These are phyloP conservation scores for Grifola frondosa DNA, from an alignment of 1,284 basidiomycete genomes.

Conservation along the genomic window DNA sequence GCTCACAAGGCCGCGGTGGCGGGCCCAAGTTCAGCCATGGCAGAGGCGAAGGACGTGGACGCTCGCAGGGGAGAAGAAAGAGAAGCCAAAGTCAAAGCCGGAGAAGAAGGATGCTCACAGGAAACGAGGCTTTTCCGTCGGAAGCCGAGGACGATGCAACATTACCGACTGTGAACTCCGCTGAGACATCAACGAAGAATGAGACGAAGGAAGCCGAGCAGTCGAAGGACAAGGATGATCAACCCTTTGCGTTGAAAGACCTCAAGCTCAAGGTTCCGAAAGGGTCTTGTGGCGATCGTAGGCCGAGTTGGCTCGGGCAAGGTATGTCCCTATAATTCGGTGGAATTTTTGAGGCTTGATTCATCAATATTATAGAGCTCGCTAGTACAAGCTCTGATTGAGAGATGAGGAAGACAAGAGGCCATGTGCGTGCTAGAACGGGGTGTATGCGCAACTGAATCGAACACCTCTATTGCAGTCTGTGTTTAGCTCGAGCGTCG, in stretches of 20 bases:
- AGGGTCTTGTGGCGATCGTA: slow-evolving; percentile 71
- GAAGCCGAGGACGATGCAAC: slow-evolving; percentile 21
- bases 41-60: too few relatives aligned
- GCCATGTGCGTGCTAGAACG: slow-evolving; percentile 52
- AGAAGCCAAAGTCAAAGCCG: slow-evolving; percentile 14
- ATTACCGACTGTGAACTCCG: slow-evolving; percentile 19
- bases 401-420: slow-evolving; percentile 70
- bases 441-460: too few relatives aligned
- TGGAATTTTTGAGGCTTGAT: too few relatives aligned
- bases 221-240: slow-evolving; percentile 35
- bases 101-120: too few relatives aligned
- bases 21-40: too few relatives aligned
- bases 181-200: slow-evolving; percentile 11
- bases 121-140: slow-evolving; percentile 13
- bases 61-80: slow-evolving; percentile 11
- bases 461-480: slow-evolving; percentile 42
- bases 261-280: slow-evolving; percentile 58
- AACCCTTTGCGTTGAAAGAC: slow-evolving; percentile 61
- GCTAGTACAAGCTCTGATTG: slow-evolving; percentile 69
- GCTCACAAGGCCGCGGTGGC: slow-evolving; percentile 35
- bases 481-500: slow-evolving; percentile 63
- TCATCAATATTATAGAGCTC: slow-evolving; percentile 45
- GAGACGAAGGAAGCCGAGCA: slow-evolving; percentile 18
- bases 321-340: slow-evolving; percentile 33
- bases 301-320: slow-evolving; percentile 76